Evolutionary conservation across 2,329 filamentous ascomycete species (phyloP).

Genomic region (Helminthosporium solani): DNA sequence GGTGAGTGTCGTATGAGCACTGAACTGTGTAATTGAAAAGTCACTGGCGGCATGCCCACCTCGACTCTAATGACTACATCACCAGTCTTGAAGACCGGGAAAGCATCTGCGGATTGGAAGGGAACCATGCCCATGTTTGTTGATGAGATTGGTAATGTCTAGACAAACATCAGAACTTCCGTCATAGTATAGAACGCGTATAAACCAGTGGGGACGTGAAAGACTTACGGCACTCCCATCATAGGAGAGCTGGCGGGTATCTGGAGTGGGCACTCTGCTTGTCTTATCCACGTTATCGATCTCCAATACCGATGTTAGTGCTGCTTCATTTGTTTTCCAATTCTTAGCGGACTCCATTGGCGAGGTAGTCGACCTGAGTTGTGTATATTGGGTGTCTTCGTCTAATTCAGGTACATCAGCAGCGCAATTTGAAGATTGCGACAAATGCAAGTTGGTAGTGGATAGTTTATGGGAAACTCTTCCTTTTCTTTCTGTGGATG

Average conservation of each 20-base stretch:
- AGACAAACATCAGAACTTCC: neutral
- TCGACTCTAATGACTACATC: constrained; percentile 15
- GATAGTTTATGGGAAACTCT: neutral
- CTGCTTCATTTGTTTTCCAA: neutral
- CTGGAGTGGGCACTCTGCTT: neutral
- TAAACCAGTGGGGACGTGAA: neutral
- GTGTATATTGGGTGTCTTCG: neutral
- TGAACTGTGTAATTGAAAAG: constrained; percentile 14
- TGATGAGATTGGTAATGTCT: neutral
- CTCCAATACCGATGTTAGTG: neutral
- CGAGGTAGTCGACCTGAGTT: neutral
- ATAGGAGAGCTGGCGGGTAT: neutral
- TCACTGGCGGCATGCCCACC: neutral
- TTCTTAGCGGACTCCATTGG: neutral
- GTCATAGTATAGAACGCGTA: neutral
- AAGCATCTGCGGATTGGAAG: constrained; percentile 5
- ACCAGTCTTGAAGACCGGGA: constrained; percentile 16
- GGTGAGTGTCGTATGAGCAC: constrained; percentile 10
- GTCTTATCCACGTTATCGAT: neutral
- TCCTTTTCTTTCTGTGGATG: neutral
- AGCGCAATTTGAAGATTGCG: neutral
- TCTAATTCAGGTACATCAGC: neutral
- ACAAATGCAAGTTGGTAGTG: neutral
- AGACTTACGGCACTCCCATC: constrained; percentile 4
- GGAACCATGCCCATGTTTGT: neutral